Evolutionary conservation across 345 rosid species (phyloP).

Genomic region (Populus tremula): DNA sequence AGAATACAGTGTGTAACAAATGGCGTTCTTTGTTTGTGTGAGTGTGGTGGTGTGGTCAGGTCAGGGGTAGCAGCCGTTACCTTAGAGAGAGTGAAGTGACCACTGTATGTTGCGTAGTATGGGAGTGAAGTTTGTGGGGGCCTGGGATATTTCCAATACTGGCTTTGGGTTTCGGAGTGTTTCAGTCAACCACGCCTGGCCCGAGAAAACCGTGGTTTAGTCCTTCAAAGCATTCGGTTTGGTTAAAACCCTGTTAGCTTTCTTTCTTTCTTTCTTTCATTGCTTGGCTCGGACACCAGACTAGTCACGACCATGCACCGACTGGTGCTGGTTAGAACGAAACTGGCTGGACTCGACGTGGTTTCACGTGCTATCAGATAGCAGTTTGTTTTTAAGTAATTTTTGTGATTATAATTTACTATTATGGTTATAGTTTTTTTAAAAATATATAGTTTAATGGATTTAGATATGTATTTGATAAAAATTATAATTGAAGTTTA

Average conservation of each 20-base stretch:
- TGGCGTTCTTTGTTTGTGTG: neutral
- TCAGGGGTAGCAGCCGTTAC: constrained; percentile 15
- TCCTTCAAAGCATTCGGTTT: constrained; percentile 44
- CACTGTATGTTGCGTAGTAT: neutral
- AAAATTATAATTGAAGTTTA: no score
- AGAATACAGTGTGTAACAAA: neutral
- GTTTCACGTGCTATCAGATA: neutral
- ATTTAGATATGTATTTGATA: no score
- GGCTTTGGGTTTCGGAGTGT: constrained; percentile 37
- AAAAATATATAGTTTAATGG: no score
- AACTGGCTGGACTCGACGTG: neutral
- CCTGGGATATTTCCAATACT: constrained; percentile 22
- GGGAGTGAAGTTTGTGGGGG: neutral
- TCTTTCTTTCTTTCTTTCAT: neutral
- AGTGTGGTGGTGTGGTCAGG: neutral
- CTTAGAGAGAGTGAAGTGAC: neutral
- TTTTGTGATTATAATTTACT: no score
- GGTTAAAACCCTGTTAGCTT: neutral
- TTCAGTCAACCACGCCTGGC: constrained; percentile 68
- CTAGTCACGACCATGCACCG: neutral
- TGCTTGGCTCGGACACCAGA: neutral
- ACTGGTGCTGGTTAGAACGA: no score
- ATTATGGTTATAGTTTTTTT: no score
- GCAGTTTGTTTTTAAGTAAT: no score
- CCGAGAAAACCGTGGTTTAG: constrained; percentile 84